Evolutionary conservation across 495 filamentous ascomycete species (phyloP), one percentile per base, ranked within the genome.

Genomic region (Aspergillus hancockii): DNA sequence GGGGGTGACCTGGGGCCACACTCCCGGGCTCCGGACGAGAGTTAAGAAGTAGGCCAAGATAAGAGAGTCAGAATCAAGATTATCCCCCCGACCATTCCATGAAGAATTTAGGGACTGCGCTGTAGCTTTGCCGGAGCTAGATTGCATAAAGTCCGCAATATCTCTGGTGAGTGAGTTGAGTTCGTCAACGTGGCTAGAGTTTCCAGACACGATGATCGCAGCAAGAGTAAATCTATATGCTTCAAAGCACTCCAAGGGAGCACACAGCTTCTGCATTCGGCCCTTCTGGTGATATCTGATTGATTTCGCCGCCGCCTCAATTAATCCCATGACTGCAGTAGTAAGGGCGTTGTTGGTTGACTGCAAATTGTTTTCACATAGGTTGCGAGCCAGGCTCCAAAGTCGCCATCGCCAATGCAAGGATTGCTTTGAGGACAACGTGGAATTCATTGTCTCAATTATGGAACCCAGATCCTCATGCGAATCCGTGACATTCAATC

Each of bases 381-480:
- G 55, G 56, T 74, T 76, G 19, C 69, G 70, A 38, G 68, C 61
- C 40, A 79, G 63, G 45, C 73, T 72, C 77, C 77, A 80, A 50
- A 80, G 45, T n/a, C 77, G 73, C 77, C 77, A 80, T 52, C 72
- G 70, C 77, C 77, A 80, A 57, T 76, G 77, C 25, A 76, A 46
- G 45, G 55, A 54, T 47, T 75, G 66, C 49, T 75, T 71, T 1
- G 71, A 75, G 30, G 70, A 72, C 28, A 78, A 58, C 1, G 76
- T 72, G 9, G 64, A 54, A 9, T 58, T 66, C 8, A 71, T 30
- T 1, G 70, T 72, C 28, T 74, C 67, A 8, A 75, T 51, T 8
- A 75, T 57, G 13, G 54, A 47, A 9, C 52, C 40, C 25, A 78
- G 53, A n/a, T 58, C 58, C 18, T 68, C 63, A 22, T 72, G 63